Conservation (phyloP, 768 basidiomycete species). For the Phlegmacium glaucopus region DNA sequence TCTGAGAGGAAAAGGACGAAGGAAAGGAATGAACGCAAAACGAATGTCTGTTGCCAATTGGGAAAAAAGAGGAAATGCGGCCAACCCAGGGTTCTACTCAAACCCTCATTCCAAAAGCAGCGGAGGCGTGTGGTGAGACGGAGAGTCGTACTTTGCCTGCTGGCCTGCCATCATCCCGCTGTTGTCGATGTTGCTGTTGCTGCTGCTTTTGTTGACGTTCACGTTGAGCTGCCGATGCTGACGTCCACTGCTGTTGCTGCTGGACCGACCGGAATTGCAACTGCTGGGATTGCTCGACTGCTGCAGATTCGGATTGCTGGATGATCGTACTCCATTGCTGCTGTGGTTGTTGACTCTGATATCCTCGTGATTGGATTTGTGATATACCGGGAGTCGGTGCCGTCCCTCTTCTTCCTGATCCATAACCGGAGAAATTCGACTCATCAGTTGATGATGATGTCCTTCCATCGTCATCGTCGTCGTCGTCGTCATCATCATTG, state of each 20-base stretch:
- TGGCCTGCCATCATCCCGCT: not conserved
- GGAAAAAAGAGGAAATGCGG: not conserved
- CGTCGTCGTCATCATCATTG: too few species aligned
- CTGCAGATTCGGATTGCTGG: too few species aligned
- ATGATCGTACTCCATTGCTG: too few species aligned
- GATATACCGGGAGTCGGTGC: not conserved
- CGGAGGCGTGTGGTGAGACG: slow-evolving; percentile 42
- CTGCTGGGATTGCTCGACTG: not conserved
- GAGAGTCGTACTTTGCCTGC: slow-evolving; percentile 42
- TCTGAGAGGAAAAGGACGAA: not conserved
- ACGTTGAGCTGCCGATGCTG: too few species aligned
- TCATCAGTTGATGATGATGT: not conserved
- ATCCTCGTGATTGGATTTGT: too few species aligned
- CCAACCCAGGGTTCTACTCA: not conserved
- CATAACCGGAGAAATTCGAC: too few species aligned
- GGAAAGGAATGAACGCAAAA: not conserved
- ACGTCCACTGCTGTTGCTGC: slow-evolving; percentile 10
- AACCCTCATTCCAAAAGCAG: slow-evolving; percentile 48
- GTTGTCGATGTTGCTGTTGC: slow-evolving; percentile 13
- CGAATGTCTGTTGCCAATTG: not conserved
- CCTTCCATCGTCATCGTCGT: not conserved
- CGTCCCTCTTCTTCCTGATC: not conserved
- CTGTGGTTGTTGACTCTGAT: too few species aligned
- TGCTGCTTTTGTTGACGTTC: not conserved
- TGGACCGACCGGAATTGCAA: slow-evolving; percentile 6